Conservation (phyloP, 495 filamentous ascomycete species). For the Neurospora sp. region DNA sequence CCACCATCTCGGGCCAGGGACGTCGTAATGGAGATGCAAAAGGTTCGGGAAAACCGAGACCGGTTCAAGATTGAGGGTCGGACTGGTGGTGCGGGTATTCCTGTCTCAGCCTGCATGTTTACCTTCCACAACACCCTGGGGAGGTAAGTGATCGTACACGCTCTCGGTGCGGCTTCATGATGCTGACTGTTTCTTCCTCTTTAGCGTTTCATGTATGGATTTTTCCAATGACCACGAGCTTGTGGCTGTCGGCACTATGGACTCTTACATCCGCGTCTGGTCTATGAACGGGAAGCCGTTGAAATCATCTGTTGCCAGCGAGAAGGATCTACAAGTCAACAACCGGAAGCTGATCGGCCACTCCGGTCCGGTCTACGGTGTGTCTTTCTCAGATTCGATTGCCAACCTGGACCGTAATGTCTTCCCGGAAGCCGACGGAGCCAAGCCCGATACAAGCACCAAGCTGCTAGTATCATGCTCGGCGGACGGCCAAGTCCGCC, state of each 20-base stretch:
- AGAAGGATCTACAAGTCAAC: conserved; percentile 35
- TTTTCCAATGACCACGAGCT: conserved; percentile 83
- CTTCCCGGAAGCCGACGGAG: conserved; percentile 29
- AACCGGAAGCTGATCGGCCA: conserved; percentile 84
- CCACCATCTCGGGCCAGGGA: conserved; percentile 80
- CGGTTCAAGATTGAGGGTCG: conserved; percentile 72
- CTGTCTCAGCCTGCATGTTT: conserved; percentile 84
- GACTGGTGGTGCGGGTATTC: conserved; percentile 70
- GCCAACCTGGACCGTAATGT: conserved; percentile 35
- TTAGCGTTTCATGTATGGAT: conserved; percentile 79
- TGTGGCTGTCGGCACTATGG: conserved; percentile 75
- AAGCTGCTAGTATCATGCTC: conserved; percentile 79
- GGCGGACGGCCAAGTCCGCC: conserved; percentile 72
- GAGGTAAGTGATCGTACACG: conserved; percentile 44
- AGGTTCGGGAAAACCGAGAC: conserved; percentile 88
- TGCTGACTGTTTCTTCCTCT: conserved; percentile 18
- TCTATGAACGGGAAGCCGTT: conserved; percentile 69
- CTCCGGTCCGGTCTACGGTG: conserved; percentile 74
- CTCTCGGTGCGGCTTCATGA: neutral
- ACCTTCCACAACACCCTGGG: conserved; percentile 95
- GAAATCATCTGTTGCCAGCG: conserved; percentile 30
- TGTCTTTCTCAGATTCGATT: conserved; percentile 81
- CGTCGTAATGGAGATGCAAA: conserved; percentile 85
- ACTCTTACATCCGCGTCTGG: conserved; percentile 95
- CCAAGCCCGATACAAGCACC: conserved; percentile 50